phyloP scores from a whole-genome alignment of 805 yeast genomes.

The Brettanomyces custersianus region DNA sequence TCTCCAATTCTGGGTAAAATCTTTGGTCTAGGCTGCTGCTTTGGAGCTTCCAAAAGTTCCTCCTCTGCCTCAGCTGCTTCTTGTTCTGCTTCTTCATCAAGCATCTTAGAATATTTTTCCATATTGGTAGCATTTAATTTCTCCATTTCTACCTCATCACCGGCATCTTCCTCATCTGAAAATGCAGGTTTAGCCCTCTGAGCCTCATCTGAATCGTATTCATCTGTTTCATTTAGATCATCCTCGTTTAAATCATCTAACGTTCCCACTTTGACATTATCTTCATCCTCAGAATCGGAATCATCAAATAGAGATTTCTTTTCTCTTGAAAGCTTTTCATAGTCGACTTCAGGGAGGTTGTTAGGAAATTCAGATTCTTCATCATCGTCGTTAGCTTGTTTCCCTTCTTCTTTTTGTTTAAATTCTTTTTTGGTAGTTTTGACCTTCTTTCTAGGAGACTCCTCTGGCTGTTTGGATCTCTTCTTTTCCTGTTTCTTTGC shows the following conservation, averaged over 20 bases:
- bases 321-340: slow-evolving; percentile 57
- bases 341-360: slow-evolving; percentile 56
- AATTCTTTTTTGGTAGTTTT: slow-evolving; percentile 24
- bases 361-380: slow-evolving; percentile 34
- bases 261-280: slow-evolving; percentile 28
- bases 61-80: slow-evolving; percentile 57
- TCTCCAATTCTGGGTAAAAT: slow-evolving; percentile 66
- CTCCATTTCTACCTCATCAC: slow-evolving; percentile 56
- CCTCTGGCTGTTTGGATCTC: slow-evolving; percentile 22
- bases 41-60: slow-evolving; percentile 50
- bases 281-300: slow-evolving; percentile 52
- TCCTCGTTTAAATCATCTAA: slow-evolving; percentile 14
- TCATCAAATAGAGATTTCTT: slow-evolving; percentile 73
- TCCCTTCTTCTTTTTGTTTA: slow-evolving; percentile 18
- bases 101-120: slow-evolving; percentile 64
- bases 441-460: slow-evolving; percentile 21
- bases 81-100: slow-evolving; percentile 51
- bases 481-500: slow-evolving; percentile 31
- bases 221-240: slow-evolving; percentile 25
- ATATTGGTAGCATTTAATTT: slow-evolving; percentile 70
- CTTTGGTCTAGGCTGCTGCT: slow-evolving; percentile 63
- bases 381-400: slow-evolving; percentile 6
- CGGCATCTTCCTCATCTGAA: slow-evolving; percentile 64
- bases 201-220: slow-evolving; percentile 49
- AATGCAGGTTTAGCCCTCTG: slow-evolving; percentile 61